These are phyloP conservation scores for Heterobasidion irregulare DNA, from an alignment of 1,284 basidiomycete genomes.

Conservation along the genomic window DNA sequence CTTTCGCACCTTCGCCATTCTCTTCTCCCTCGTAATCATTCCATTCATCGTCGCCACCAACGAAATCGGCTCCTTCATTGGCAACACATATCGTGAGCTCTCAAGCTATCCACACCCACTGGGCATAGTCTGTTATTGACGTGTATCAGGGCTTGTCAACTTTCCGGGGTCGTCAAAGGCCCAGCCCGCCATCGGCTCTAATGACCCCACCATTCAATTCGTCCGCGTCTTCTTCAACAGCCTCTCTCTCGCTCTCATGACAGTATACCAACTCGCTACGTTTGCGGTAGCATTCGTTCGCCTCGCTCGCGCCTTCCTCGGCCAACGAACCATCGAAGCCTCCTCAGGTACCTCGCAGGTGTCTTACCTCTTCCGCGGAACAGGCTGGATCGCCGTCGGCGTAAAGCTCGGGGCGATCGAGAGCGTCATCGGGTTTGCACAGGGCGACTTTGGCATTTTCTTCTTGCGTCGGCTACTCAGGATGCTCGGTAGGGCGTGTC, in stretches of 20 bases:
- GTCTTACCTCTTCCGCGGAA: constrained; percentile 46
- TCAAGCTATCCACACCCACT: neutral
- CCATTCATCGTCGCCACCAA: constrained; percentile 46
- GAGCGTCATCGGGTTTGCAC: constrained; percentile 50
- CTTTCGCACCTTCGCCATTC: constrained; percentile 35
- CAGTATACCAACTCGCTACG: constrained; percentile 44
- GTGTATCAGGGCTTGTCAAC: neutral
- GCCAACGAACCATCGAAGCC: constrained; percentile 43
- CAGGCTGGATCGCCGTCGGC: constrained; percentile 52
- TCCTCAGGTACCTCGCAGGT: constrained; percentile 30
- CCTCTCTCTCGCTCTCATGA: constrained; percentile 49
- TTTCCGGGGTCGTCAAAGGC: constrained; percentile 5
- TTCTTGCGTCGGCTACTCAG: constrained; percentile 52
- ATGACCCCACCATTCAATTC: constrained; percentile 23
- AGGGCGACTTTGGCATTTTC: constrained; percentile 38
- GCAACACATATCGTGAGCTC: constrained; percentile 45
- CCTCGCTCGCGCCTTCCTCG: constrained; percentile 37
- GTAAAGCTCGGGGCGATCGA: constrained; percentile 57
- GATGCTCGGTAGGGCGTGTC: constrained; percentile 38
- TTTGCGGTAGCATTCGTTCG: constrained; percentile 54
- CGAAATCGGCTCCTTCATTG: constrained; percentile 57
- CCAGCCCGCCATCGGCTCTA: constrained; percentile 35
- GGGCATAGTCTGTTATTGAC: neutral
- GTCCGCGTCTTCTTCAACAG: constrained; percentile 51
- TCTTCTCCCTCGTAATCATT: constrained; percentile 42